Evolutionary conservation across 805 yeast species (phyloP), one percentile per base, ranked within the genome.

Genomic region (Wickerhamomyces hampshirensis): DNA sequence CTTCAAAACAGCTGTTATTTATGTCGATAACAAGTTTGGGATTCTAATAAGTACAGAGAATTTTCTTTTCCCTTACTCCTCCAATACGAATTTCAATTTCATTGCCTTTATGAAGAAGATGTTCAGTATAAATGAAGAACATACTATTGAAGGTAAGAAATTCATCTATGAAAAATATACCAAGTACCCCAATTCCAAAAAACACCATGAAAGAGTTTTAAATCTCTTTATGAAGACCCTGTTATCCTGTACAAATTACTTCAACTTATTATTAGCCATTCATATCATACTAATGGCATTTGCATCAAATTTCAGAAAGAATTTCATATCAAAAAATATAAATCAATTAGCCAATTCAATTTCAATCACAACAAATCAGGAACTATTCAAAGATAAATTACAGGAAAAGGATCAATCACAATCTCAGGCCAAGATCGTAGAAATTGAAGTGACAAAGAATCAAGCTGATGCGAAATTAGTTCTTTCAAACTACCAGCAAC

Each of bases 241-340:
- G 5, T 12, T 8, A 18, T 26, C 24, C 16, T 17, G 18, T 18
- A 13, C 18, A 9, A 42, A 47, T 26, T 40, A 37, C 18, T 28
- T 38, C 13, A 52, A 52, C 30, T 38, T 53, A 11, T 16, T 47
- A 5, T 31, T 53, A 12, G 45, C 55, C 3, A 47, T 47, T 18
- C 56, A 53, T 23, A 46, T 53, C 21, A 40, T 52, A 6, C 39
- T 50, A 3, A 45, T 53, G 33, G 47, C 47, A 14, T 43, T 51
- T 26, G 39, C 56, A 6, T 35, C 56, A 13, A 43, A 43, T 26
- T 49, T 45, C 35, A 52, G 44, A 19, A 48, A 48, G 14, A 52
- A 50, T 18, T 42, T 47, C 33, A 43, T 53, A 15, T 45, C 56
- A 21, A 50, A 43, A 31, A 46, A 44, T 16, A 37, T 53, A 10